Percentiles rank a stretch among this genome's conserved stretches.
These are phyloP conservation scores for Hippophae tibetana DNA, from an alignment of 306 rosid species.

Conservation along the genomic window DNA sequence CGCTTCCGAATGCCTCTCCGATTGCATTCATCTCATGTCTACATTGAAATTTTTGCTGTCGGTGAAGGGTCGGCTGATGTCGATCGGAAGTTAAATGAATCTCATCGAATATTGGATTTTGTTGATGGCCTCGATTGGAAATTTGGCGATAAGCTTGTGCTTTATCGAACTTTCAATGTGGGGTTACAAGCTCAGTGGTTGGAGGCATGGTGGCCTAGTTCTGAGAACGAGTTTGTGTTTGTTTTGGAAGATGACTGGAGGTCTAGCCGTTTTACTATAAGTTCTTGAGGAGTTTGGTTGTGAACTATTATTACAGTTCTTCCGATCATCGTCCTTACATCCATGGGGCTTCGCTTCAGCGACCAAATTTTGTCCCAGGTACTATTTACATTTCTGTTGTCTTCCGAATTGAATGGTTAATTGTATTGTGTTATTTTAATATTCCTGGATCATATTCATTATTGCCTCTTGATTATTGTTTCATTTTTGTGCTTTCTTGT, in stretches of 20 bases:
- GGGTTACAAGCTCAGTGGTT: conserved; percentile 98
- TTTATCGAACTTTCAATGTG: conserved; percentile 61
- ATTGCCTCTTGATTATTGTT: neutral
- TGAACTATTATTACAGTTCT: conserved; percentile 62
- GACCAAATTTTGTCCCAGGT: conserved; percentile 99
- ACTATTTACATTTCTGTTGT: conserved; percentile 19
- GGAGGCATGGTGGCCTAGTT: conserved; percentile 96
- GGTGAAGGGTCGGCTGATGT: conserved; percentile 16
- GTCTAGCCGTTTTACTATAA: conserved; percentile 71
- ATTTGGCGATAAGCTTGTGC: conserved; percentile 68
- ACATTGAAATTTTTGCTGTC: conserved; percentile 50
- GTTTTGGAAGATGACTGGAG: conserved; percentile 91
- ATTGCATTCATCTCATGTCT: conserved; percentile 62
- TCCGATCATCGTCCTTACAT: conserved; percentile 69
- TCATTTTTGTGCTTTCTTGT: conserved; percentile 4
- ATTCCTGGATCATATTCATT: neutral
- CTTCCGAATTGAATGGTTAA: neutral
- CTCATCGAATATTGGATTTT: conserved; percentile 53
- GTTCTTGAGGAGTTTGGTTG: conserved; percentile 54
- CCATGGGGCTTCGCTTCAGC: conserved; percentile 74
- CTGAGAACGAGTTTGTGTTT: conserved; percentile 69
- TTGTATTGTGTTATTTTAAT: neutral
- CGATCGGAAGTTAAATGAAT: conserved; percentile 36
- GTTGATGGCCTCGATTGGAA: conserved; percentile 63
- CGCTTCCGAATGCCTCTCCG: conserved; percentile 70